A percentile compares a stretch with the other conserved stretches of the same genome.
phyloP scores from a whole-genome alignment of 176 grass and related monocot genomes.

The Aegilops umbellulata region DNA sequence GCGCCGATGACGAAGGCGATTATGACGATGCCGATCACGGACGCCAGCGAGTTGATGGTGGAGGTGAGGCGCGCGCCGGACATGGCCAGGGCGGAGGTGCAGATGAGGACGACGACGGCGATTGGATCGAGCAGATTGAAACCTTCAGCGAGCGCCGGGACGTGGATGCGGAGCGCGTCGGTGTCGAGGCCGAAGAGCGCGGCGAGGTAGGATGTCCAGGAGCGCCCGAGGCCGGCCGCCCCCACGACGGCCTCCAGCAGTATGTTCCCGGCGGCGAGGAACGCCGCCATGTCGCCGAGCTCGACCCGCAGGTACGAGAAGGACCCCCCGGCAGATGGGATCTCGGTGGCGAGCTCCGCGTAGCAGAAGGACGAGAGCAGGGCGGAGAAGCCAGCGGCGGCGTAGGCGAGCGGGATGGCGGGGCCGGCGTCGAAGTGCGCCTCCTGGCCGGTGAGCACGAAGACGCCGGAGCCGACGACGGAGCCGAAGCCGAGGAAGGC shows the following conservation, averaged over 20 bases:
- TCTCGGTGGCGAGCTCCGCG: slow-evolving; percentile 3
- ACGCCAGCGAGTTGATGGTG: slow-evolving; percentile 18
- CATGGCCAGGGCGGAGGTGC: slow-evolving; percentile 3
- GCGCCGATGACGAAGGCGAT: slow-evolving; percentile 17
- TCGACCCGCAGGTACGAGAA: slow-evolving; percentile 19
- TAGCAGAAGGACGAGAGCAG: slow-evolving; percentile 12
- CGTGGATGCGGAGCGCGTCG: slow-evolving; percentile 16
- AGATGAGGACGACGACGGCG: slow-evolving; percentile 17
- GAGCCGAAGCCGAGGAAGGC: slow-evolving; percentile 19
- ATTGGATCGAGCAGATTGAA: slow-evolving; percentile 15
- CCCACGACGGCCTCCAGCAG: slow-evolving; percentile 16
- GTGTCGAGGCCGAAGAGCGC: not conserved
- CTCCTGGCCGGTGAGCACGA: slow-evolving; percentile 20
- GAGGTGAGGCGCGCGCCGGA: slow-evolving; percentile 9
- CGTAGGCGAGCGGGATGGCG: not conserved
- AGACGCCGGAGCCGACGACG: slow-evolving; percentile 11
- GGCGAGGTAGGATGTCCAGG: slow-evolving; percentile 2
- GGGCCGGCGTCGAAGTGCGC: slow-evolving; percentile 9
- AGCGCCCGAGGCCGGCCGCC: not conserved
- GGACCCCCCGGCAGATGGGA: slow-evolving; percentile 8
- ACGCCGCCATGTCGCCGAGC: not conserved
- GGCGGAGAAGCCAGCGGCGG: not conserved
- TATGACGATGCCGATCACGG: slow-evolving; percentile 7
- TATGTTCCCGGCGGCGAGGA: slow-evolving; percentile 10
- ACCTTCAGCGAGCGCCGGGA: not conserved